Conservation (phyloP, 2,329 filamentous ascomycete species). For the Fusarium haematococcum region DNA sequence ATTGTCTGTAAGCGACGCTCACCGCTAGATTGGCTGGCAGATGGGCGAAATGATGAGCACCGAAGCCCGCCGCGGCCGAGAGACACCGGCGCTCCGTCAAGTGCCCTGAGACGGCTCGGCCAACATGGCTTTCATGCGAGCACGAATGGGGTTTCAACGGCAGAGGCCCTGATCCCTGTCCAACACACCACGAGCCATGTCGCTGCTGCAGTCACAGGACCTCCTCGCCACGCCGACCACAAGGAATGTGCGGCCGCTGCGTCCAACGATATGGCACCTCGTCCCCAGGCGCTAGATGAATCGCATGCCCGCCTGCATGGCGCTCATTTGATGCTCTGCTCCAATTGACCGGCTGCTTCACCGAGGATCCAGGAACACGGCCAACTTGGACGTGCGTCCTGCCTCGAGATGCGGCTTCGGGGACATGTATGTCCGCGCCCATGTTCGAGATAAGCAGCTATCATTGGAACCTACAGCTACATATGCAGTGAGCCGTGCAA, state of each 20-base stretch:
- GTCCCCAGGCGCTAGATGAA: slow-evolving; percentile 28
- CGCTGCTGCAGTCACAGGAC: slow-evolving; percentile 46
- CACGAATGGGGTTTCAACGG: slow-evolving; percentile 45
- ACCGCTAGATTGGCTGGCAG: slow-evolving; percentile 42
- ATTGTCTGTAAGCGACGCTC: slow-evolving; percentile 32
- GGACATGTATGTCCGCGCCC: slow-evolving; percentile 33
- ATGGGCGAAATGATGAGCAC: slow-evolving; percentile 33
- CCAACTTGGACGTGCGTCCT: slow-evolving; percentile 18
- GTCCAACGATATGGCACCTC: slow-evolving; percentile 27
- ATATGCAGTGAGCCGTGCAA: slow-evolving; percentile 7
- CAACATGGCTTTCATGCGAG: slow-evolving; percentile 36
- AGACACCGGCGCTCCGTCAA: slow-evolving; percentile 35
- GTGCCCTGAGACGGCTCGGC: slow-evolving; percentile 35
- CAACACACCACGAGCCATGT: slow-evolving; percentile 44
- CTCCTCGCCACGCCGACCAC: slow-evolving; percentile 43
- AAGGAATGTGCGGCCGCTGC: slow-evolving; percentile 33
- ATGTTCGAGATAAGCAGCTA: slow-evolving; percentile 35
- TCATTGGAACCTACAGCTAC: slow-evolving; percentile 10
- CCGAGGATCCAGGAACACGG: slow-evolving; percentile 46
- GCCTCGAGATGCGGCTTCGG: slow-evolving; percentile 21
- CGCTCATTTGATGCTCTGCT: slow-evolving; percentile 14
- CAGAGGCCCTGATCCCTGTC: slow-evolving; percentile 44
- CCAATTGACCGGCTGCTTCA: slow-evolving; percentile 43
- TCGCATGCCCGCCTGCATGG: slow-evolving; percentile 27
- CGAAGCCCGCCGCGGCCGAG: slow-evolving; percentile 39